phyloP scores from a whole-genome alignment of 768 basidiomycete species.

The Leccinum subtestaceum region DNA sequence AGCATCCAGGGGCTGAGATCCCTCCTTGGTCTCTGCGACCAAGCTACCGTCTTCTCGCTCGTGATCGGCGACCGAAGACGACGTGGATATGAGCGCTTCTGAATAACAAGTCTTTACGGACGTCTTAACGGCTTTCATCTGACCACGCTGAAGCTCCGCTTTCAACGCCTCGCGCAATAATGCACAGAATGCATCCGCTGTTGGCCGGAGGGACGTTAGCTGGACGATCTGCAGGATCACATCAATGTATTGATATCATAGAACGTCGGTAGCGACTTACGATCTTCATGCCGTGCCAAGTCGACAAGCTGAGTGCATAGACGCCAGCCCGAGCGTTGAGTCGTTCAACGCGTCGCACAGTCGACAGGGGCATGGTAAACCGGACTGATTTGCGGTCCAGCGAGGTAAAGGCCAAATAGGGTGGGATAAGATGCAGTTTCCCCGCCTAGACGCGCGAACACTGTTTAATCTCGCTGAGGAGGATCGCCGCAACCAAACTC shows the following conservation, averaged over 20 bases:
- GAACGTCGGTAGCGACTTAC: slow-evolving; percentile 39
- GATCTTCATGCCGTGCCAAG: slow-evolving; percentile 94
- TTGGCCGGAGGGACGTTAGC: slow-evolving; percentile 88
- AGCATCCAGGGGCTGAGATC: slow-evolving; percentile 43
- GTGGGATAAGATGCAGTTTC: slow-evolving; percentile 82
- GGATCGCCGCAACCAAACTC: slow-evolving; percentile 36
- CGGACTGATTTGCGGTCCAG: slow-evolving; percentile 89
- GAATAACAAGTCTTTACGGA: slow-evolving; percentile 95
- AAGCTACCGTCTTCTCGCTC: slow-evolving; percentile 70
- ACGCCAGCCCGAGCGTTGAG: slow-evolving; percentile 92
- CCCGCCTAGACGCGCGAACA: slow-evolving; percentile 60
- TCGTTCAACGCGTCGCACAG: slow-evolving; percentile 89
- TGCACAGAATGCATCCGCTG: slow-evolving; percentile 90
- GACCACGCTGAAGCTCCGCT: slow-evolving; percentile 81
- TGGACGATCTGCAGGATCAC: slow-evolving; percentile 69
- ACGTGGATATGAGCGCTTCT: slow-evolving; percentile 71
- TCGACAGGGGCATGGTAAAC: slow-evolving; percentile 88
- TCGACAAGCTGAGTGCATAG: slow-evolving; percentile 91
- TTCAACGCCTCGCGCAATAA: slow-evolving; percentile 87
- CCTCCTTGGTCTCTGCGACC: slow-evolving; percentile 52
- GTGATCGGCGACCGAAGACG: slow-evolving; percentile 55
- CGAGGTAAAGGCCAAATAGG: slow-evolving; percentile 87
- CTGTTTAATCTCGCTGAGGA: not conserved
- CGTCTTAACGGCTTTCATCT: slow-evolving; percentile 89
- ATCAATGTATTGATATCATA: slow-evolving; percentile 1